phyloP scores from a whole-genome alignment of 192 early-diverging fungal species.

The Podila minutissima region DNA sequence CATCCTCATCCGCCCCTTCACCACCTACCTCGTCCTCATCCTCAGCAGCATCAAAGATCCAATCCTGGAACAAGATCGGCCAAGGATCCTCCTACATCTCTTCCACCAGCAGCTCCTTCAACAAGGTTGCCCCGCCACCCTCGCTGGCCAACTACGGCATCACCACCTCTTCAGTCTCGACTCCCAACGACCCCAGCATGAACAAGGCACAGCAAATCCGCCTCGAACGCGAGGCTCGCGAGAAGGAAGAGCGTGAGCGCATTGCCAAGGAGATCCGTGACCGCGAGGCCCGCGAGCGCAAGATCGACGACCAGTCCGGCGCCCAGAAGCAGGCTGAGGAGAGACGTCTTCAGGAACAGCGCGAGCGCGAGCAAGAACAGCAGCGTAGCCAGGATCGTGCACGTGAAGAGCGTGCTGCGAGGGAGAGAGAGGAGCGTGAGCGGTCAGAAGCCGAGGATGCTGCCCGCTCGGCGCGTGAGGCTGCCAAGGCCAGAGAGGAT shows the following conservation, averaged over 20 bases:
- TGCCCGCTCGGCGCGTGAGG: constrained; percentile 33
- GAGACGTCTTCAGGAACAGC: constrained; percentile 41
- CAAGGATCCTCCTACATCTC: constrained; percentile 16
- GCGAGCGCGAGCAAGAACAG: constrained; percentile 32
- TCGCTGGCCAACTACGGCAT: constrained; percentile 21
- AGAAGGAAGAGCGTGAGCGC: constrained; percentile 51
- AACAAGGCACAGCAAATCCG: constrained; percentile 53
- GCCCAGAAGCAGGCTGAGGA: constrained; percentile 44
- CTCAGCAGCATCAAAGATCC: neutral
- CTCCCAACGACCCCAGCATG: constrained; percentile 33
- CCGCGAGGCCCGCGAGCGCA: constrained; percentile 27
- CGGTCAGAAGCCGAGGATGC: constrained; percentile 27
- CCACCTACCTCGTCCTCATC: constrained; percentile 8
- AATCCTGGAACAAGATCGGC: constrained; percentile 19
- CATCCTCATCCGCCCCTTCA: neutral
- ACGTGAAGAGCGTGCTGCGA: constrained; percentile 54
- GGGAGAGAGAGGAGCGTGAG: constrained; percentile 55
- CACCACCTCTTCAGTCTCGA: neutral
- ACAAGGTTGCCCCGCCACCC: constrained; percentile 36
- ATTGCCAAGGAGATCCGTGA: constrained; percentile 32
- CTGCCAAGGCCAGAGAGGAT: constrained; percentile 12
- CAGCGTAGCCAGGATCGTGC: constrained; percentile 51
- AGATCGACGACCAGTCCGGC: neutral
- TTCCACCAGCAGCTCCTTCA: constrained; percentile 23
- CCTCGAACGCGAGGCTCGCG: constrained; percentile 40